These are phyloP conservation scores for Ganoderma lucidum DNA, from an alignment of 1,284 basidiomycete species.

Conservation along the genomic window DNA sequence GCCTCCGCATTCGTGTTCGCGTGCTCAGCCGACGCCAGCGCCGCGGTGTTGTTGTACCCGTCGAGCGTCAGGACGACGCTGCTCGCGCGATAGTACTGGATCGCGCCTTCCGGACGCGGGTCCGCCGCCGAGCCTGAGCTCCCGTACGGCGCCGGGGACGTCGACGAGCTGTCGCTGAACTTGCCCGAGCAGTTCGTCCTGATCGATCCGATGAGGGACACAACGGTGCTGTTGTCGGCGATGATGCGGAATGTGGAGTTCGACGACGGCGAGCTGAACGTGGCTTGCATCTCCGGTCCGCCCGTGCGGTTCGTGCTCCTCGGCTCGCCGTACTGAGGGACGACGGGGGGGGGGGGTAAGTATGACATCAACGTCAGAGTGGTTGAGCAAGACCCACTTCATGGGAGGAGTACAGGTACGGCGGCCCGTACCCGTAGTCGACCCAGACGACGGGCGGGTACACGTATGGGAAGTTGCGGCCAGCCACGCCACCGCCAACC, in stretches of 20 bases:
- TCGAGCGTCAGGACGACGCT: conserved; percentile 62
- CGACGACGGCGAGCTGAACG: conserved; percentile 55
- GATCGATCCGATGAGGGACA: conserved; percentile 56
- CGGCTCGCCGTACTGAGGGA: conserved; percentile 59
- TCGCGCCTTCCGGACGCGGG: conserved; percentile 57
- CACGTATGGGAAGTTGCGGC: conserved; percentile 59
- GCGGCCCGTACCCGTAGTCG: conserved; percentile 43
- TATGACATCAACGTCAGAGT: too few species aligned
- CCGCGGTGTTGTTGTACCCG: conserved; percentile 69
- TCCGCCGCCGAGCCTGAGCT: conserved; percentile 25
- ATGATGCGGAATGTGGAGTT: conserved; percentile 62
- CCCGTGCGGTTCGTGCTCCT: conserved; percentile 65
- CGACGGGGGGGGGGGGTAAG: not conserved
- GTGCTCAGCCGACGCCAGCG: conserved; percentile 39
- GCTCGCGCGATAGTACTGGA: conserved; percentile 70
- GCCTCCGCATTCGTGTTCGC: conserved; percentile 51
- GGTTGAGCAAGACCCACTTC: conserved; percentile 42
- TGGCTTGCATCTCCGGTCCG: conserved; percentile 58
- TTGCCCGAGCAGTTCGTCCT: conserved; percentile 48
- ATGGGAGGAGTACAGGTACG: conserved; percentile 50
- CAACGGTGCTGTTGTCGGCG: conserved; percentile 63
- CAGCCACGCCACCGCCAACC: conserved; percentile 50
- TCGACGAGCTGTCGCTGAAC: conserved; percentile 35
- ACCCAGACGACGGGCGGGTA: conserved; percentile 70
- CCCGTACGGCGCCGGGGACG: conserved; percentile 21